These are phyloP conservation scores for Fusarium sp. DNA, from an alignment of 2,329 filamentous ascomycete genomes.

Conservation along the genomic window DNA sequence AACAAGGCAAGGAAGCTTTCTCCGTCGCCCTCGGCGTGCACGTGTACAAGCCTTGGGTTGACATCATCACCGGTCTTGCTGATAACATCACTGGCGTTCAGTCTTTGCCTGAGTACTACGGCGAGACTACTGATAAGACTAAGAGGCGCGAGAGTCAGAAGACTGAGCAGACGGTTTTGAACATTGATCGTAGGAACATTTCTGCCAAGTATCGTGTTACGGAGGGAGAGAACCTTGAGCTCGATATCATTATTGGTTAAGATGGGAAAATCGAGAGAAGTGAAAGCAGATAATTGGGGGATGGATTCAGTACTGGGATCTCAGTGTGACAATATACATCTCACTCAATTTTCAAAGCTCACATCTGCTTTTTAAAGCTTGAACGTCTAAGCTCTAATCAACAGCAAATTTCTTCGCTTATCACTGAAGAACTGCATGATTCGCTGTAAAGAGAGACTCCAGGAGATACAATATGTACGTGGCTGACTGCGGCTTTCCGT, in stretches of 20 bases:
- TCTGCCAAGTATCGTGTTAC: constrained; percentile 20
- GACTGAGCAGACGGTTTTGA: constrained; percentile 28
- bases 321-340: neutral
- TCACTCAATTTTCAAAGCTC: too few species aligned
- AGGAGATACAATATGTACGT: too few species aligned
- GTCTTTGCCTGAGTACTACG: constrained; percentile 36
- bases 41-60: constrained; percentile 37
- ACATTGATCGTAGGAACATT: constrained; percentile 28
- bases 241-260: constrained; percentile 28
- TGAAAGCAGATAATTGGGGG: rapidly evolving
- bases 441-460: too few species aligned
- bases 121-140: constrained; percentile 3
- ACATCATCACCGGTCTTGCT: constrained; percentile 25
- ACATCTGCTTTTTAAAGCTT: too few species aligned
- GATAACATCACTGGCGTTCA: constrained; percentile 28
- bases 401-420: too few species aligned
- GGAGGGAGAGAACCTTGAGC: constrained; percentile 31
- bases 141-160: constrained; percentile 18
- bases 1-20: constrained; percentile 33
- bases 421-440: too few species aligned
- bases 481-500: too few species aligned
- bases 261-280: rapidly evolving
- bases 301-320: neutral
- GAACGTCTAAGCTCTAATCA: too few species aligned
- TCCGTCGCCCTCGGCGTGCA: constrained; percentile 32